These are phyloP conservation scores for Sarocladiaceae sp. DNA, from an alignment of 2,329 filamentous ascomycete species.

Conservation along the genomic window DNA sequence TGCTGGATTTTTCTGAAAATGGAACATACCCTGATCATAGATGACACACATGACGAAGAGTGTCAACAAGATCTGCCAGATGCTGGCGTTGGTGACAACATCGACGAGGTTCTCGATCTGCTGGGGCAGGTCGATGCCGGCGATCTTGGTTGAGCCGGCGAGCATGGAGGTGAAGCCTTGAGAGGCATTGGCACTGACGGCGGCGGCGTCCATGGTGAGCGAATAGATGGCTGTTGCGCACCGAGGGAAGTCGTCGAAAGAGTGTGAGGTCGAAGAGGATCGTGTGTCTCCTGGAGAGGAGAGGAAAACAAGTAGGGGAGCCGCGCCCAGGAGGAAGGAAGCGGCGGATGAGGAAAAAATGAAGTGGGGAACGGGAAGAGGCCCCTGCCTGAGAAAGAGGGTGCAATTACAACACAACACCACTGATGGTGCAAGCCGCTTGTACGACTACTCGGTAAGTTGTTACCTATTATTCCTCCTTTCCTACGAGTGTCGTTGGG, in stretches of 20 bases:
- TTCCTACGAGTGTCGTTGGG: too few species aligned
- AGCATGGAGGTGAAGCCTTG: slow-evolving; percentile 66
- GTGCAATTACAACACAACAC: background rate
- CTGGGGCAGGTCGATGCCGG: slow-evolving; percentile 45
- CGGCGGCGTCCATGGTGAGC: slow-evolving; percentile 11
- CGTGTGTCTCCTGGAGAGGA: background rate
- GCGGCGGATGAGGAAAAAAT: slow-evolving; percentile 9
- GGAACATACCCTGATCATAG: slow-evolving; percentile 82
- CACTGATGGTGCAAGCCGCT: too few species aligned
- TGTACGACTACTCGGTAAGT: too few species aligned
- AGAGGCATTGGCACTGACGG: slow-evolving; percentile 56
- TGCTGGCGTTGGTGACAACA: slow-evolving; percentile 51
- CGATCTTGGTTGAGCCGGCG: slow-evolving; percentile 51
- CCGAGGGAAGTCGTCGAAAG: background rate
- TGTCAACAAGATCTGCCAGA: slow-evolving; percentile 63
- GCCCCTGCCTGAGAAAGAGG: background rate
- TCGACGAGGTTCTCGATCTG: slow-evolving; percentile 54
- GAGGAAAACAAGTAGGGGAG: background rate
- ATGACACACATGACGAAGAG: slow-evolving; percentile 66
- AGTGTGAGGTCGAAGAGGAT: background rate
- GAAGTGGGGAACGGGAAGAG: slow-evolving; percentile 6
- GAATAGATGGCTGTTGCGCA: background rate
- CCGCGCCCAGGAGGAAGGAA: background rate
- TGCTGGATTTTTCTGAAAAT: too few species aligned
- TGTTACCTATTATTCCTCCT: too few species aligned